phyloP scores from a whole-genome alignment of 495 filamentous ascomycete species.

The Trichoderma asperelloides region DNA sequence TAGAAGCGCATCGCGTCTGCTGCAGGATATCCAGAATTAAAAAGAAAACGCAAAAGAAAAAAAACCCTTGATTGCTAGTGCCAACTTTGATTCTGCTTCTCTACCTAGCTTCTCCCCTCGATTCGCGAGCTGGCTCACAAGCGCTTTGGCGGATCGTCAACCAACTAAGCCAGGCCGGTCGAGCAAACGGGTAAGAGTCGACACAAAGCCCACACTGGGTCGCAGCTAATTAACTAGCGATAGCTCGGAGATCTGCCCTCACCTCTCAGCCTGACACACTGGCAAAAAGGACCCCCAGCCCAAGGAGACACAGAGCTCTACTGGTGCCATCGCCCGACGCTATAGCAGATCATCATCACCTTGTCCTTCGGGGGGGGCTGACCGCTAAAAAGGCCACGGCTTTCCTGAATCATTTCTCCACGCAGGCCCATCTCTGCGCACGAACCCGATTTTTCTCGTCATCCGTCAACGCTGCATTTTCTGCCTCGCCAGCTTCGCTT shows the following conservation, averaged over 20 bases:
- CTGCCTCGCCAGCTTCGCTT: background rate
- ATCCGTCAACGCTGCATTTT: background rate
- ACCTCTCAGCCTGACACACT: slow-evolving; percentile 2
- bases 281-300: background rate
- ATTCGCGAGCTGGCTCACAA: background rate
- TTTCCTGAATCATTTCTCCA: background rate
- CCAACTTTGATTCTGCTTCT: background rate
- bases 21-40: background rate
- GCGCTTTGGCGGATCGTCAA: background rate
- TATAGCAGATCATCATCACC: slow-evolving; percentile 8
- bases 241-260: background rate
- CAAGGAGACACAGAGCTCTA: background rate
- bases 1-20: background rate
- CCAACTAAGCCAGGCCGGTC: background rate
- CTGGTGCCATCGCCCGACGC: slow-evolving; percentile 4
- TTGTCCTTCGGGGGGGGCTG: slow-evolving; percentile 1
- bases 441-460: slow-evolving; percentile 1
- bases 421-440: background rate
- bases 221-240: background rate
- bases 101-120: background rate
- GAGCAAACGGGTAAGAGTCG: background rate
- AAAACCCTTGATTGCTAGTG: background rate
- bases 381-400: slow-evolving; percentile 4
- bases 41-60: background rate
- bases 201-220: background rate